These are phyloP conservation scores for Tetrahymena thermophila DNA, from an alignment of 73 alveolate species.

Conservation along the genomic window DNA sequence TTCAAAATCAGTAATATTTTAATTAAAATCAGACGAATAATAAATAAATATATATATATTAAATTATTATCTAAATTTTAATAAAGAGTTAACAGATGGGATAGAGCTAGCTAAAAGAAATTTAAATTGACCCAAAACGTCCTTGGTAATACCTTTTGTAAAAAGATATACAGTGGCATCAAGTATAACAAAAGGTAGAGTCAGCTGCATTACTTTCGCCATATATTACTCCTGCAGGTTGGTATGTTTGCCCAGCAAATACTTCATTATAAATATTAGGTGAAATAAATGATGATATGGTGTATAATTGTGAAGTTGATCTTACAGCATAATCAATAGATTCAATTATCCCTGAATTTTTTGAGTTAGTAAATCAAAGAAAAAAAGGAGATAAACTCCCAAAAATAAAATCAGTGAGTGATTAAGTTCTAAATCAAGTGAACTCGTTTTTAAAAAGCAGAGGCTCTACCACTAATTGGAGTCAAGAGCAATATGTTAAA, in stretches of 20 bases:
- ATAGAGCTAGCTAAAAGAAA: not conserved
- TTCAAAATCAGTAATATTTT: not conserved
- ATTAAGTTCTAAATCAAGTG: not conserved
- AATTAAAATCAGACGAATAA: not conserved
- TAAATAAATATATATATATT: no score
- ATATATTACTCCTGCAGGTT: not conserved
- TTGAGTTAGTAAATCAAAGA: not conserved
- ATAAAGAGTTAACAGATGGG: not conserved
- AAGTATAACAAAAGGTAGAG: not conserved
- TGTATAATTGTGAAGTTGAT: not conserved
- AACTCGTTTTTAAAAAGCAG: not conserved
- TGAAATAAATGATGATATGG: not conserved
- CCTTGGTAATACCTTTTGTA: not conserved
- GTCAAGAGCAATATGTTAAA: not conserved
- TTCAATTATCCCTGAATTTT: not conserved
- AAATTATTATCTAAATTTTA: no score
- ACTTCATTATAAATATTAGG: not conserved
- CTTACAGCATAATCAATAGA: not conserved
- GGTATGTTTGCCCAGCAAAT: not conserved
- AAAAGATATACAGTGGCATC: not conserved
- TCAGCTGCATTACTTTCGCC: not conserved
- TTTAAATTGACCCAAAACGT: not conserved
- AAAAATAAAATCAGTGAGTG: not conserved
- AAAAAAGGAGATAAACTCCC: not conserved
- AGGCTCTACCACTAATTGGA: not conserved